Percentiles rank a stretch among this genome's conserved stretches.
phyloP scores from a whole-genome alignment of 768 basidiomycete genomes.

The Pleurotus djamor region DNA sequence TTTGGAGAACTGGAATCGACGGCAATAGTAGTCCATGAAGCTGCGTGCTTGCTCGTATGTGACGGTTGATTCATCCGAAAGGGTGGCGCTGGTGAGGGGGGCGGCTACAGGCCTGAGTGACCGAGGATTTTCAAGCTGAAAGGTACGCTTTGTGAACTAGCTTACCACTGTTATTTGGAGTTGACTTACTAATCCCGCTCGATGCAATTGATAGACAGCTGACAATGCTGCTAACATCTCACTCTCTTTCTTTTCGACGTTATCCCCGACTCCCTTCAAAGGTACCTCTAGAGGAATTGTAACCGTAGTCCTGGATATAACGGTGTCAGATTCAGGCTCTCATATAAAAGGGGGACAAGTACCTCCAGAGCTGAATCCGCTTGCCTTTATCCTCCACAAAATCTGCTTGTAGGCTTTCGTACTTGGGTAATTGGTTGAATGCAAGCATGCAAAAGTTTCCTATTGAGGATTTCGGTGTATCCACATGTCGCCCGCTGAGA shows the following conservation, averaged over 20 bases:
- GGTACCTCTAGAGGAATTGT: conserved; percentile 32
- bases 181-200: conserved; percentile 57
- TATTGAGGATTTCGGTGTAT: conserved; percentile 36
- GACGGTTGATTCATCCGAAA: conserved; percentile 66
- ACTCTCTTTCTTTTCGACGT: conserved; percentile 55
- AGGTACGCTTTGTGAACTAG: not conserved
- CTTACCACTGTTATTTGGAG: not conserved
- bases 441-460: conserved; percentile 34
- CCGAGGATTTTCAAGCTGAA: conserved; percentile 36
- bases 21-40: conserved; percentile 97
- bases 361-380: conserved; percentile 42
- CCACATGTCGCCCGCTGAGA: conserved; percentile 27
- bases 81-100: conserved; percentile 13
- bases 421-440: conserved; percentile 25
- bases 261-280: conserved; percentile 64
- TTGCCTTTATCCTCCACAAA: conserved; percentile 17
- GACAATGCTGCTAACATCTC: conserved; percentile 76
- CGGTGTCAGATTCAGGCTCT: not conserved
- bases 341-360: conserved; percentile 9
- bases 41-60: conserved; percentile 71
- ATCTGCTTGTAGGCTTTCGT: conserved; percentile 27
- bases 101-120: conserved; percentile 20
- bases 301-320: conserved; percentile 6
- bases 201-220: conserved; percentile 68
- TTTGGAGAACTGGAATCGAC: conserved; percentile 67